Evolutionary conservation across 2,329 filamentous ascomycete species (phyloP).

Genomic region (Chaetomiaceae sp.): DNA sequence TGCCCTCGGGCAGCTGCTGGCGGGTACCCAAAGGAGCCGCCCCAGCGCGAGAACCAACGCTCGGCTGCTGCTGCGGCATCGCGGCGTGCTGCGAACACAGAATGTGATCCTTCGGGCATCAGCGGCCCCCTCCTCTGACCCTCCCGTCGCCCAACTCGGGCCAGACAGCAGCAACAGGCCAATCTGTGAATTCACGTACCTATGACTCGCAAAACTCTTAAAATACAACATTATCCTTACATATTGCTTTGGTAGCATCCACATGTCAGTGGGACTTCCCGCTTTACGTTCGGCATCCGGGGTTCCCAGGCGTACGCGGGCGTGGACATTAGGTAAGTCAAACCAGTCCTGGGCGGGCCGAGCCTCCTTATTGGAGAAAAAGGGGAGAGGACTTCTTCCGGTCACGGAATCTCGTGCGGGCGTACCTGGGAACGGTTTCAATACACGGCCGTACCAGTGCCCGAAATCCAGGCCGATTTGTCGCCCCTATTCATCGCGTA

Average conservation of each 20-base stretch:
- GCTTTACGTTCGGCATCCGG: background rate
- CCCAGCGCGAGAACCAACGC: slow-evolving; percentile 6
- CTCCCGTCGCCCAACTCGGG: background rate
- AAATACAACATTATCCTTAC: background rate
- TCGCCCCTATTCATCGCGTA: too few species aligned
- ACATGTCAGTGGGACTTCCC: background rate
- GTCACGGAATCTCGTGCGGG: background rate
- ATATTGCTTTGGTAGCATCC: background rate
- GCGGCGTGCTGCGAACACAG: background rate
- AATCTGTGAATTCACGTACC: background rate
- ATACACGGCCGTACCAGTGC: too few species aligned
- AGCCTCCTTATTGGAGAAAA: background rate
- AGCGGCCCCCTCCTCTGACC: background rate
- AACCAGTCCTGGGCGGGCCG: slow-evolving; percentile 2
- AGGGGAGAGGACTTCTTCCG: background rate
- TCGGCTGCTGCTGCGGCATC: background rate
- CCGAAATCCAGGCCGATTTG: too few species aligned
- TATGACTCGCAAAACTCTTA: slow-evolving; percentile 11
- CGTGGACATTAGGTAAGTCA: slow-evolving; percentile 2
- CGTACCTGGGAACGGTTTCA: too few species aligned
- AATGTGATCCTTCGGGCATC: slow-evolving; percentile 6
- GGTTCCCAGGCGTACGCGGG: background rate
- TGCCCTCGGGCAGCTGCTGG: background rate
- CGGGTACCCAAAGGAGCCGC: background rate
- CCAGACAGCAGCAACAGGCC: background rate